Base-by-base conservation (phyloP, 2,329 filamentous ascomycete species). In the Monilinia fructicola region DNA sequence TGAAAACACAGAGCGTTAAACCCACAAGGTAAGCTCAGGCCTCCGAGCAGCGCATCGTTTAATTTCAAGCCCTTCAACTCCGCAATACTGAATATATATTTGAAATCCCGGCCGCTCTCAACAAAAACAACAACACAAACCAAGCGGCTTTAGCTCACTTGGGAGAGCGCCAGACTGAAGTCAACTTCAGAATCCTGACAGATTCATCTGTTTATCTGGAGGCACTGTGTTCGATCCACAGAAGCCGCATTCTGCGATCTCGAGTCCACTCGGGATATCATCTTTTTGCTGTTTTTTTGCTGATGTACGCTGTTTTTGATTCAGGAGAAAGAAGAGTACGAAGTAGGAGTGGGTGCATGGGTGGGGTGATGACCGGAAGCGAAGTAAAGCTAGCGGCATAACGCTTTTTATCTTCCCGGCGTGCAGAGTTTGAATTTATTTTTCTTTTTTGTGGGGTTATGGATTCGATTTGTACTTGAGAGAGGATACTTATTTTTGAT, bases 131-230 rank as follows among this genome's bases (percentile, higher is more conserved):
- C 46, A 40, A 53, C 35, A 64, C 38, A 63, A 63, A 40, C 40
- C 60, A 54, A 64, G 62, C 62, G 62, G 62, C 62, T 64, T 64
- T 64, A 64, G 62, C 62, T 64, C 62, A 64, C 62, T 64, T 64
- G 62, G 62, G 62, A 64, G 62, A 64, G 62, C 62, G 62, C 62
- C 62, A 64, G 62, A 64, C 62, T 64, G 62, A 64, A 64, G 62
- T 56, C 2, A 35, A 64, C 50, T 56, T 64, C 28, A 44, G 42
- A 21, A 58, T 28, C n/a, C 6, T 6, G 44, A 53, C 42, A 54
- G 48, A 63, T 63, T 23, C 28, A 55, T 61, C 58, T 61, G 58
- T 61, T 61, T 40, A 63, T 63, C 60, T 63, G 60, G 60, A 63
- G 60, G 60, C 60, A 63, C 60, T 63, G 60, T 63, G 60, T 63